Base-by-base conservation (phyloP, 257 asterid genomes). In the Nicotiana noctiflora region DNA sequence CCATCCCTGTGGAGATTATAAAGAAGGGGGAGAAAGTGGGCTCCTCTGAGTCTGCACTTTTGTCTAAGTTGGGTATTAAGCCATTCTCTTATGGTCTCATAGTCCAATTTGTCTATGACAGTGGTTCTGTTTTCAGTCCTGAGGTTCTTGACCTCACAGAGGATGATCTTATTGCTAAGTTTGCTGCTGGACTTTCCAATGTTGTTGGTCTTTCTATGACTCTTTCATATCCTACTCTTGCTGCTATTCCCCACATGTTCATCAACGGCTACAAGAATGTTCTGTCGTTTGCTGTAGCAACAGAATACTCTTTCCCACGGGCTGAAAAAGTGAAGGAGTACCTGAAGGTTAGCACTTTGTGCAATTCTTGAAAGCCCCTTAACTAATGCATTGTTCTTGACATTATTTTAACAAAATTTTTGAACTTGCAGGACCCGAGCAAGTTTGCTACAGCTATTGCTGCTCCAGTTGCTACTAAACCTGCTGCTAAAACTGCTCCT, bases 41-140 rank as follows among this genome's bases (percentile, higher is more conserved):
- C 4, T 86, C 89, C 51, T 86, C 89, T 29, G 87, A 86, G 57
- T 67, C 89, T 64, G 87, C 87, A 13, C 87, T 86, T 79, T 85
- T 86, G 49, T 10, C 89, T 9, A 86, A 84, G 87, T 84, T 84
- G 27, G 80, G 66, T 31, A 84, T 84, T 17, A 86, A 86, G 79
- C 89, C 89, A 64, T 86, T 86, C 87, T 86, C 89, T 11, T 86
- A 84, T 53, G 89, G 89, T 29, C 80, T 86, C 21, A n/a, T 86
- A 8, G 89, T 86, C 49, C 80, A 82, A 65, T 40, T 76, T 66
- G 85, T 86, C 27, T 86, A 83, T 18, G 89, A 86, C 25, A 81
- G 82, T 84, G 87, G 89, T 32, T 84, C 87, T 10, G 85, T 84
- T 10, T 86, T 86, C 66, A 74, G 63, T 18, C 85, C 89, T 18